Base-by-base conservation (phyloP, 768 basidiomycete species). In the Suillus tomentosus region DNA sequence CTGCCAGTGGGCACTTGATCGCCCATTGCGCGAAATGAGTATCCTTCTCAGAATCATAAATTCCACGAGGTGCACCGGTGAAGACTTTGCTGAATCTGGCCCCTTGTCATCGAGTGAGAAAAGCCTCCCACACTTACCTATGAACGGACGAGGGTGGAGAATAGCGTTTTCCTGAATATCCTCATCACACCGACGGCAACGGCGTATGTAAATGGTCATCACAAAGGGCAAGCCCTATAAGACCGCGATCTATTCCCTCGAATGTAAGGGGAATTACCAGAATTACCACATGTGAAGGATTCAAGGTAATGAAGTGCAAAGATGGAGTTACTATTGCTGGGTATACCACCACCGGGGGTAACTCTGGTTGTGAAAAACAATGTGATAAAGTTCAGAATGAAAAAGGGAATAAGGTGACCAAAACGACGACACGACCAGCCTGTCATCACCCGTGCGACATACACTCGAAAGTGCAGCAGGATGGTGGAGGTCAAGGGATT, bases 371-470 rank as follows among this genome's bases (percentile, higher is more conserved):
- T 57, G 45, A 58, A 57, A 64, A 64, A 47, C 22, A 27, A 56
- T 27, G 27, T 5, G 31, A 53, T 56, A 42, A 42, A 64, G 22
- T 42, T 48, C 45, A 37, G 31, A 53, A 55, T 54, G 40, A 53
- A 51, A 39, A 45, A 37, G 37, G 2, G 19, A 45, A 34, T 56
- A 65, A 17, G 48, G n/a, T 22, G 50, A 40, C 36, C 48, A 42
- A 55, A 58, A 57, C 14, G 60, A 69, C 62, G 61, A 76, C 73
- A 70, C 67, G 73, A 60, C 71, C 73, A 47, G 74, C 69, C 67
- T 68, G 70, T 67, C 60, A 68, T 58, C 57, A 58, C 71, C 43
- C 64, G n/a, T 40, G 61, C 62, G 53, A 64, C 45, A 24, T 56
- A 27, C 36, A 47, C 13, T 54, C 1, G 1, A 31, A 2, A 22